A percentile compares a stretch with the other conserved stretches of the same genome.
Conservation (phyloP, 169 alveolate species). For the Plasmodium sp. region DNA sequence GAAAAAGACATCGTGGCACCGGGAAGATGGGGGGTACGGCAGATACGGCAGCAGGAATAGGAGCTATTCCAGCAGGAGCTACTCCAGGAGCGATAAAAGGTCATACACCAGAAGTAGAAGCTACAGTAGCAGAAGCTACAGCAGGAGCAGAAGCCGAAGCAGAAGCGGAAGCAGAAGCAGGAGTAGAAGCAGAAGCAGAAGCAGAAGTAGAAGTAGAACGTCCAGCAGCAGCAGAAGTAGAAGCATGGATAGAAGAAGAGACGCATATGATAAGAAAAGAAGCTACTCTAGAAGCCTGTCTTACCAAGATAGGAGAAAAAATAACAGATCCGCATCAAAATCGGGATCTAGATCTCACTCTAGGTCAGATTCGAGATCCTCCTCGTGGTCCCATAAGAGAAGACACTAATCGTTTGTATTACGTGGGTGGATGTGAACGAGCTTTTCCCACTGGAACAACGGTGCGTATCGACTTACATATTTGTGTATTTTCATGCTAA, state of each 20-base stretch:
- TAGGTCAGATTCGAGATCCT: constrained; percentile 50
- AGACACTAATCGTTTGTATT: constrained; percentile 35
- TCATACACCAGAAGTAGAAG: constrained; percentile 73
- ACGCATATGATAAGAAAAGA: constrained; percentile 74
- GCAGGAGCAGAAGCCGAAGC: constrained; percentile 43
- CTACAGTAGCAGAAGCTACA: constrained; percentile 57
- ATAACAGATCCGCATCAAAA: constrained; percentile 62
- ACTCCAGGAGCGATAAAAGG: constrained; percentile 69
- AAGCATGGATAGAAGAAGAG: constrained; percentile 77
- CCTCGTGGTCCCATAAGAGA: constrained; percentile 74
- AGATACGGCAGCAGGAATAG: constrained; percentile 65
- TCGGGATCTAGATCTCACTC: constrained; percentile 49
- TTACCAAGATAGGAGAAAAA: constrained; percentile 54
- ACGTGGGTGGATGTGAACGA: background rate
- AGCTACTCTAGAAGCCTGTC: constrained; percentile 67
- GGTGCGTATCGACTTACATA: background rate
- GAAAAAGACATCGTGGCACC: constrained; percentile 76
- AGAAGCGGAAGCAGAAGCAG: constrained; percentile 38
- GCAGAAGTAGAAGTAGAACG: background rate
- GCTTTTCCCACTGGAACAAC: background rate
- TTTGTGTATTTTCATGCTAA: background rate
- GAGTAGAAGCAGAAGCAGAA: constrained; percentile 4
- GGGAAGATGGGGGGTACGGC: constrained; percentile 69
- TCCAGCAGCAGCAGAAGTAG: constrained; percentile 61
- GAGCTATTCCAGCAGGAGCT: constrained; percentile 69